These are phyloP conservation scores for Penicillium sp. DNA, from an alignment of 2,329 filamentous ascomycete species.

Conservation along the genomic window DNA sequence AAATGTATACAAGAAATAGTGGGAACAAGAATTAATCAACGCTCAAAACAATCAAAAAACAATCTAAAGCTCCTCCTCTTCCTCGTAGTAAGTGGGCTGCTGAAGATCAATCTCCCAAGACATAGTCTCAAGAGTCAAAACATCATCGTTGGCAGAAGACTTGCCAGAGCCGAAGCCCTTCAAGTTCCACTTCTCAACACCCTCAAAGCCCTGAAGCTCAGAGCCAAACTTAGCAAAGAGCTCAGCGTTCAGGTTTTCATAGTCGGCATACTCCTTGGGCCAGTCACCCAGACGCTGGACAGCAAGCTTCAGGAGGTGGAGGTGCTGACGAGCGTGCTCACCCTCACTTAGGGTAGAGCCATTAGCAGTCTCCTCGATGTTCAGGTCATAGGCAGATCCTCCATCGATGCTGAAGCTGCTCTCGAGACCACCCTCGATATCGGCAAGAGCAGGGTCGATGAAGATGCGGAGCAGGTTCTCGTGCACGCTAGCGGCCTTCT, in stretches of 20 bases:
- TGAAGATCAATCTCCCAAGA: constrained; percentile 26
- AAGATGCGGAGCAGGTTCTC: constrained; percentile 40
- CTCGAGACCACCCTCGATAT: constrained; percentile 27
- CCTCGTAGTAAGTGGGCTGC: not conserved
- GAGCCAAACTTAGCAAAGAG: constrained; percentile 35
- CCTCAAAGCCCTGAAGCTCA: constrained; percentile 44
- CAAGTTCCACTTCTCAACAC: constrained; percentile 50
- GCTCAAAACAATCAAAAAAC: not conserved
- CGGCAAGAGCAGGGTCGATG: constrained; percentile 33
- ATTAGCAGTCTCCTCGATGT: constrained; percentile 19
- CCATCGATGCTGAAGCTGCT: constrained; percentile 22
- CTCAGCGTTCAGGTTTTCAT: constrained; percentile 49
- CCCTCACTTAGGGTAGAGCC: constrained; percentile 25
- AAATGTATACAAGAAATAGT: not conserved
- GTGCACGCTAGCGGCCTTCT: constrained; percentile 38
- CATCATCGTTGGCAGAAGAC: constrained; percentile 42
- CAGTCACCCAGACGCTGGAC: constrained; percentile 42
- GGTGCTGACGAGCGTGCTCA: constrained; percentile 36
- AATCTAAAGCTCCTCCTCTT: constrained; percentile 19
- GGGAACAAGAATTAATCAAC: not conserved
- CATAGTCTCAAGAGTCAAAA: constrained; percentile 21
- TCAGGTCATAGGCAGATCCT: constrained; percentile 23
- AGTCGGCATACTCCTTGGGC: constrained; percentile 51
- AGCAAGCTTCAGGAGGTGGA: constrained; percentile 42
- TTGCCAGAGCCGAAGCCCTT: constrained; percentile 49